A percentile compares a stretch with the other conserved stretches of the same genome.
Evolutionary conservation across 2,329 filamentous ascomycete genomes (phyloP).

Genomic region (Teratosphaeria gauchensis): DNA sequence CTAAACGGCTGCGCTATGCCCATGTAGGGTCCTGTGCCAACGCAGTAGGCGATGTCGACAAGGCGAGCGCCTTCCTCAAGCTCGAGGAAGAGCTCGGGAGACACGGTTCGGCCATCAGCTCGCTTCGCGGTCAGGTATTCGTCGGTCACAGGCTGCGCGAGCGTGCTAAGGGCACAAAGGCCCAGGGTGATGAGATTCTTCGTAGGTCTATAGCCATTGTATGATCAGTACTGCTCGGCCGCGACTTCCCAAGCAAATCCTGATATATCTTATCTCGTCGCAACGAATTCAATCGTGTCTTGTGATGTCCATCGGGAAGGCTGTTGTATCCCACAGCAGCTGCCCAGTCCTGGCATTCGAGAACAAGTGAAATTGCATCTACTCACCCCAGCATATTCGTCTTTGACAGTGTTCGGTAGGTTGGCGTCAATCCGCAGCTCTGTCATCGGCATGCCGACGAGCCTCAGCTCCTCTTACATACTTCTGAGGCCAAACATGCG

Average conservation of each 20-base stretch:
- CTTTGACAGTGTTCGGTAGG: background rate
- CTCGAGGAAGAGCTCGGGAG: slow-evolving; percentile 59
- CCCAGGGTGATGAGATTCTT: background rate
- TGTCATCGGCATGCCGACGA: background rate
- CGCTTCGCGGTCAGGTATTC: background rate
- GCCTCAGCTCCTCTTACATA: background rate
- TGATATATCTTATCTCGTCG: background rate
- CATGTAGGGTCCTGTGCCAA: slow-evolving; percentile 65
- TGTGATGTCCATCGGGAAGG: too few relatives aligned
- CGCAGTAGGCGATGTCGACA: slow-evolving; percentile 91
- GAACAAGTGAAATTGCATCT: background rate
- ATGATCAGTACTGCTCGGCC: background rate
- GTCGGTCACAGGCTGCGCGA: background rate
- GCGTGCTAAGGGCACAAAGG: background rate
- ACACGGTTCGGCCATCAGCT: slow-evolving; percentile 31
- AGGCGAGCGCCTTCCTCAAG: slow-evolving; percentile 83
- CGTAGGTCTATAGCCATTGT: background rate
- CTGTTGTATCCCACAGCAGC: too few relatives aligned
- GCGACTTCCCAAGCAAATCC: background rate
- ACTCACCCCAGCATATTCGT: background rate
- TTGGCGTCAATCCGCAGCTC: background rate
- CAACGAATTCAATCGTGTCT: too few relatives aligned
- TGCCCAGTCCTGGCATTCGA: background rate
- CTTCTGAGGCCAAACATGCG: background rate
- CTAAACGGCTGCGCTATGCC: slow-evolving; percentile 75